Base-by-base conservation (phyloP, 768 basidiomycete species). In the Artomyces pyxidatus region DNA sequence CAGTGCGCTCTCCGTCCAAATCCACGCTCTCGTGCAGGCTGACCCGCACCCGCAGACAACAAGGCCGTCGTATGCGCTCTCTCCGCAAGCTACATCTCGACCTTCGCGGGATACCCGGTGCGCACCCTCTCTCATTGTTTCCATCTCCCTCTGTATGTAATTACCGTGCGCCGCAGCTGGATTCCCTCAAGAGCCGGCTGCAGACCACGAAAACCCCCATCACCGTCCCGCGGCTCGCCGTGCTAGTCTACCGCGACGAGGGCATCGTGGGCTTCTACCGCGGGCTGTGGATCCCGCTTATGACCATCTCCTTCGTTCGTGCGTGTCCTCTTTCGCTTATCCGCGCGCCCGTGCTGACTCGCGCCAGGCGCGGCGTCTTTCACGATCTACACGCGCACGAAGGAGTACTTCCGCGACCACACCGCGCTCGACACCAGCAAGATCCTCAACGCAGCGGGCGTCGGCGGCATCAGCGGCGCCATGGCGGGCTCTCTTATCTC, bases 261-360 rank as follows among this genome's bases (percentile, higher is more conserved):
- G 85, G 91, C n/a, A 66, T 90, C 28, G 76, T 76, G 56, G 94
- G 95, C 47, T 97, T 92, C 68, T 95, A 89, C 66, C 77, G 92
- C 49, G 90, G 90, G 49, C 61, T 93, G 44, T 89, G 88, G 81
- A 88, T 98, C 58, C 94, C 95, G 41, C 78, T 97, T 48, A 74
- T 92, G 67, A 95, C 93, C 8, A 98, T 98, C 58, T 92, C 93
- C 5, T 91, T 95, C 64, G 93, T 97, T 65, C 90, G 95, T 83
- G 65, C 69, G 88, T 89, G 41, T 17, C 35, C 42, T 42, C 43
- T 17, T 45, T 48, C 45, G 28, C 40, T 35, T 23, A 42, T 12
- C 22, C 46, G 30, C 22, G 42, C 39, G 23, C 48, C 45, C 32
- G 29, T 52, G 21, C 48, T 26, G 21, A 35, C 43, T 52, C 37